Conservation (phyloP, 345 rosid genomes). For the Pistacia atlantica region DNA sequence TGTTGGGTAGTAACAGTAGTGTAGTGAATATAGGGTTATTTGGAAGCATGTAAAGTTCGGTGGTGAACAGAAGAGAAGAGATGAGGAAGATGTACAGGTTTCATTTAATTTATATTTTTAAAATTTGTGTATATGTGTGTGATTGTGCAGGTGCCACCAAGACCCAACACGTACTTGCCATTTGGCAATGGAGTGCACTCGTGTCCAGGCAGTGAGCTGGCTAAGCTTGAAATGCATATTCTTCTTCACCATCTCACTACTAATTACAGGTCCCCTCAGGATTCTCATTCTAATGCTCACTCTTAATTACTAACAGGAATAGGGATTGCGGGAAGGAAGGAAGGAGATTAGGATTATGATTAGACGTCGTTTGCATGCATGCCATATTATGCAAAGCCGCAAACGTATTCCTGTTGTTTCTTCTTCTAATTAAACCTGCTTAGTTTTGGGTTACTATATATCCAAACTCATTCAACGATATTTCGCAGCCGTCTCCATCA, state of each 20-base stretch:
- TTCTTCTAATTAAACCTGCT: no score
- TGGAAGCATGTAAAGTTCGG: slow-evolving; percentile 1
- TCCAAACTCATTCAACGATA: no score
- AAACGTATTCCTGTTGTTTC: no score
- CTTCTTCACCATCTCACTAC: slow-evolving; percentile 87
- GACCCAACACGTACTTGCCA: slow-evolving; percentile 84
- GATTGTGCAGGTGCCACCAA: slow-evolving; percentile 73
- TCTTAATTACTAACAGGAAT: neutral
- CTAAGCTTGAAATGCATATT: slow-evolving; percentile 89
- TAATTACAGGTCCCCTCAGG: slow-evolving; percentile 54
- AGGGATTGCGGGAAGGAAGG: no score
- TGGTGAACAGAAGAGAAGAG: neutral
- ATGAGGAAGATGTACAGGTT: neutral
- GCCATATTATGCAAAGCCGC: no score
- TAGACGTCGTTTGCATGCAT: no score
- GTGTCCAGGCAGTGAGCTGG: slow-evolving; percentile 97
- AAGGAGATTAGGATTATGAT: no score
- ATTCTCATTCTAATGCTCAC: neutral
- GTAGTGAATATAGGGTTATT: neutral
- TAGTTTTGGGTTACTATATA: no score
- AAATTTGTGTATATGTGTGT: slow-evolving; percentile 10
- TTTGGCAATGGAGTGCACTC: slow-evolving; percentile 95
- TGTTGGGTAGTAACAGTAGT: slow-evolving; percentile 38
- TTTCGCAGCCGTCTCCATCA: slow-evolving; percentile 8
- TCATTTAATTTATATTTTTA: neutral